phyloP scores from a whole-genome alignment of 1,139 yeast species.

The Zygosaccharomyces sapae region DNA sequence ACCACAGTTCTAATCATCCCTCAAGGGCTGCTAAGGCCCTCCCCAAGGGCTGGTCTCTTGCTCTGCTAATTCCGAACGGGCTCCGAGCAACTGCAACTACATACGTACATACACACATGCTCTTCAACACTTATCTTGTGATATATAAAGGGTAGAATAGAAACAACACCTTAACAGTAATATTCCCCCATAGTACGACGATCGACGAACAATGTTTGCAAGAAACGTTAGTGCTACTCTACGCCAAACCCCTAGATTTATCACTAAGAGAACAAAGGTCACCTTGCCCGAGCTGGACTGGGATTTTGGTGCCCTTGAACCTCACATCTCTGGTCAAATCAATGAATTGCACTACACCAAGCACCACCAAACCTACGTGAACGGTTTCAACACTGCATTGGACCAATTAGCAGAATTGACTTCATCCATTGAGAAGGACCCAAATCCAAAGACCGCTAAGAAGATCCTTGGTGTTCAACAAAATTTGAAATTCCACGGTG shows the following conservation, averaged over 20 bases:
- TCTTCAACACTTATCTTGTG: no score
- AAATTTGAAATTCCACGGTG: slow-evolving; percentile 88
- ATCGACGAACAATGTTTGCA: slow-evolving; percentile 13
- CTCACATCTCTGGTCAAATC: slow-evolving; percentile 82
- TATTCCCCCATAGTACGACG: no score
- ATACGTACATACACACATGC: no score
- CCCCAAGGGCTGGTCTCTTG: not conserved
- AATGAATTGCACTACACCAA: slow-evolving; percentile 87
- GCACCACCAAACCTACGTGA: slow-evolving; percentile 94
- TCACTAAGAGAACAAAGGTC: slow-evolving; percentile 53
- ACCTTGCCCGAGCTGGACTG: slow-evolving; percentile 82
- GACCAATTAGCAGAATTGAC: slow-evolving; percentile 76
- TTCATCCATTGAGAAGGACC: slow-evolving; percentile 58
- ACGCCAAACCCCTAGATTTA: slow-evolving; percentile 10
- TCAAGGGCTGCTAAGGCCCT: not conserved
- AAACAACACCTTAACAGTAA: no score
- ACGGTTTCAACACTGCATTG: slow-evolving; percentile 76
- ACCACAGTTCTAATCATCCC: not conserved
- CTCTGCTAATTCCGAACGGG: slow-evolving; percentile 4
- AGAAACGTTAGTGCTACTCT: slow-evolving; percentile 12
- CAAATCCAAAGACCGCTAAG: slow-evolving; percentile 48
- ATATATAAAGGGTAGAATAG: not conserved
- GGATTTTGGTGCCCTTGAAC: slow-evolving; percentile 87
- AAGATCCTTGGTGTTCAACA: slow-evolving; percentile 53
- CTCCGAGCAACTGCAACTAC: slow-evolving; percentile 1